These are phyloP conservation scores for Sporothrix globosa DNA, from an alignment of 2,329 filamentous ascomycete genomes.

Conservation along the genomic window DNA sequence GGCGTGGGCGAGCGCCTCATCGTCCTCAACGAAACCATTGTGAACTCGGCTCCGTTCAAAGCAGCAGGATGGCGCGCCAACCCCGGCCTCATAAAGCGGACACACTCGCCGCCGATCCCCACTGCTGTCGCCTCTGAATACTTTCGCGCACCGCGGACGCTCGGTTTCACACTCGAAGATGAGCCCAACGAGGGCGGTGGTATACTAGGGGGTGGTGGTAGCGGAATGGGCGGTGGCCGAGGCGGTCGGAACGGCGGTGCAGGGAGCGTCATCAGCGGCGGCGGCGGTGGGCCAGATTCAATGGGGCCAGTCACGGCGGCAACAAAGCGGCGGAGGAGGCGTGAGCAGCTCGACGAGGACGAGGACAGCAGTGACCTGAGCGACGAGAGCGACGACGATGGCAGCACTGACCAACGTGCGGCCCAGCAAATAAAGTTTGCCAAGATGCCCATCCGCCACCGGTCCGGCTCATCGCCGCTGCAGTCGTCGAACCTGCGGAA, in stretches of 20 bases:
- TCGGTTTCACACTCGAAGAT: constrained; percentile 67
- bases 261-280: constrained; percentile 27
- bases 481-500: constrained; percentile 67
- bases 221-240: constrained; percentile 7
- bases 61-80: constrained; percentile 79
- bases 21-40: constrained; percentile 75
- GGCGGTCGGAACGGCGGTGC: background rate
- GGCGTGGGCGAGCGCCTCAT: constrained; percentile 84
- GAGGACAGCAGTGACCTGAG: constrained; percentile 85
- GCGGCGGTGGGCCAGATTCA: constrained; percentile 61
- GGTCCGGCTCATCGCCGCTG: constrained; percentile 86
- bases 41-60: constrained; percentile 81
- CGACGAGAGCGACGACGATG: constrained; percentile 69
- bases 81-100: constrained; percentile 75
- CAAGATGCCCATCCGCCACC: constrained; percentile 87
- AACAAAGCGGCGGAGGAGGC: constrained; percentile 65
- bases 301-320: constrained; percentile 68
- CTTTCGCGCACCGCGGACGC: constrained; percentile 70
- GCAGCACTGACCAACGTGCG: constrained; percentile 58
- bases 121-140: constrained; percentile 82
- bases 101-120: constrained; percentile 83
- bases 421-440: constrained; percentile 93
- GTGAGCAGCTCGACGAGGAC: constrained; percentile 80
- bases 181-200: constrained; percentile 74
- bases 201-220: constrained; percentile 57